Evolutionary conservation across 2,329 filamentous ascomycete genomes (phyloP), one percentile per base, ranked within the genome.

Genomic region (Pseudogymnoascus sp.): DNA sequence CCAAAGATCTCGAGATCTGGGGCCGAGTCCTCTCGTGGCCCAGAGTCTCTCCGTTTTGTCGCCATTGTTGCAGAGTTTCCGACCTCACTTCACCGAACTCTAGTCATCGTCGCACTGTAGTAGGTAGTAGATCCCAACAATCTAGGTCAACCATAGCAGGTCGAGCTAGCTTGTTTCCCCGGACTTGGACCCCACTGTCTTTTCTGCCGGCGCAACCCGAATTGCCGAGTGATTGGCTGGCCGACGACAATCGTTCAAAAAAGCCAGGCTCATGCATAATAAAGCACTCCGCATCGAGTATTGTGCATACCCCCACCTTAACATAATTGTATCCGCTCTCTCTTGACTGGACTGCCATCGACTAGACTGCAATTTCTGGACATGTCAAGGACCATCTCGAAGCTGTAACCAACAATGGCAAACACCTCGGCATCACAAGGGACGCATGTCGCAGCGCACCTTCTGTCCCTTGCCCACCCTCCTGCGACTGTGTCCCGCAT

Each of bases 1-100:
- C 88, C 88, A 8, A 90, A 77, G 66, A 92, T 90, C 72, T 90
- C 86, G 60, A 92, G 78, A 72, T 91, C 88, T n/a, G 88, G 88
- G 59, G 88, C 85, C 57, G 84, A 84, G 67, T 77, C 74, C 66
- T 76, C 75, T 65, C 50, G 62, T 64, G 6, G 67, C 63, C 18
- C 37, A 39, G 63, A 61, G 38, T 33, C 60, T 59, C 64, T 61
- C 37, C 65, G 53, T 59, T 68, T 66, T 33, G 75, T 67, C 77
- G 75, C 67, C 77, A 79, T 79, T 60, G 59, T 70, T 53, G 47
- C 11, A 35, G 47, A 20, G 28, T 33, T 53, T 53, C 47, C 4
- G 47, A 33, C 28, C 28, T 53, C 47, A 33, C 47, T 53, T 53
- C 28, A 53, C 18, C n/a, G 47, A 53, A 6, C 18, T 53, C 9